phyloP scores from a whole-genome alignment of 495 filamentous ascomycete species.

The Penicillium lividum region DNA sequence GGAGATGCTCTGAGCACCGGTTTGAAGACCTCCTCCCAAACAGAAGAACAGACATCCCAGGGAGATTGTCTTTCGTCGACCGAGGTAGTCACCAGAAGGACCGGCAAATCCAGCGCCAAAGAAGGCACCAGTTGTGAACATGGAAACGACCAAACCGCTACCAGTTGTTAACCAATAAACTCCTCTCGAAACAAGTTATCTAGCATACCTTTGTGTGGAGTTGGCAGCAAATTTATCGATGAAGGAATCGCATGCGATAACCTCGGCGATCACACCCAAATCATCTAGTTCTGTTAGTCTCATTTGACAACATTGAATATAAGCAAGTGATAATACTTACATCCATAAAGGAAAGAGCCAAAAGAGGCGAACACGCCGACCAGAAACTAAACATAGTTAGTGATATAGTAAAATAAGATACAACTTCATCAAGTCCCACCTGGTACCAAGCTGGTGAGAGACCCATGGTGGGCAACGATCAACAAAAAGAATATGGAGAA shows the following conservation, averaged over 20 bases:
- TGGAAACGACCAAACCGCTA: conserved; percentile 65
- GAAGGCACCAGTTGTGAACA: conserved; percentile 60
- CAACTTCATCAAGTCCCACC: conserved; percentile 30
- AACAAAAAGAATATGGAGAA: conserved; percentile 7
- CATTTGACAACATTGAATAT: background rate
- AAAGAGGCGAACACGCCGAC: conserved; percentile 64
- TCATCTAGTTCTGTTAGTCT: conserved; percentile 37
- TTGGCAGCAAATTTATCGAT: conserved; percentile 50
- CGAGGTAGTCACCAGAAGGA: conserved; percentile 40
- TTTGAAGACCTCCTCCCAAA: conserved; percentile 46
- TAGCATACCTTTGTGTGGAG: conserved; percentile 53
- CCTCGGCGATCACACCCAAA: conserved; percentile 62
- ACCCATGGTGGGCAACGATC: conserved; percentile 42
- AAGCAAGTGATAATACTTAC: conserved; percentile 18
- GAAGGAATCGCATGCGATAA: conserved; percentile 55
- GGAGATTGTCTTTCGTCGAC: conserved; percentile 45
- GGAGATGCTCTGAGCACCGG: conserved; percentile 37
- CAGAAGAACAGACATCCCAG: conserved; percentile 46
- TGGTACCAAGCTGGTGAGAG: conserved; percentile 58
- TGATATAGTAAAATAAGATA: background rate
- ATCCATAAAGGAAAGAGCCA: conserved; percentile 62
- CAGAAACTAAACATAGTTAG: conserved; percentile 47
- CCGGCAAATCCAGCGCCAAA: conserved; percentile 42
- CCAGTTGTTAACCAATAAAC: background rate
- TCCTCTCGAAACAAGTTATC: background rate